phyloP scores from a whole-genome alignment of 768 basidiomycete genomes.

The Gloeopeniophorella convolvens region DNA sequence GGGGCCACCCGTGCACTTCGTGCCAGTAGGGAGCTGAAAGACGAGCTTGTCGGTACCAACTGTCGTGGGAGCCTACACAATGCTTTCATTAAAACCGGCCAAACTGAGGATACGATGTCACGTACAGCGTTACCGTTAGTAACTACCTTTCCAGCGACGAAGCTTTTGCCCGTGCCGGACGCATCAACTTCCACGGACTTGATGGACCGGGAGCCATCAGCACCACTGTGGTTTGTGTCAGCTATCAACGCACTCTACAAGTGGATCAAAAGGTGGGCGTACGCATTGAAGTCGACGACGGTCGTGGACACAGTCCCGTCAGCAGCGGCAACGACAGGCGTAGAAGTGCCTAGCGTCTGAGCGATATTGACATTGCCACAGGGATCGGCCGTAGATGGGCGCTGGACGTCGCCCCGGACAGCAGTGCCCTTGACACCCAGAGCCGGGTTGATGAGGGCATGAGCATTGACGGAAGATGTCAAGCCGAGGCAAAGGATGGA shows the following conservation, averaged over 20 bases:
- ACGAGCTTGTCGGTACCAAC: constrained; percentile 36
- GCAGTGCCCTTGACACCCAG: constrained; percentile 30
- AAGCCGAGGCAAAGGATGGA: constrained; percentile 30
- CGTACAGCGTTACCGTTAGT: constrained; percentile 45
- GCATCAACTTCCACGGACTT: constrained; percentile 38
- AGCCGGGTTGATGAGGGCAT: constrained; percentile 38
- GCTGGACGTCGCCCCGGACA: constrained; percentile 26
- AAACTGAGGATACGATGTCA: no score
- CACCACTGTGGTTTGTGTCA: constrained; percentile 26
- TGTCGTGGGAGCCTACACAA: constrained; percentile 32
- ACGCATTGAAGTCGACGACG: constrained; percentile 44
- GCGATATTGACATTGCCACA: constrained; percentile 42
- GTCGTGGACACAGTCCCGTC: constrained; percentile 38
- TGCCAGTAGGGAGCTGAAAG: constrained; percentile 42
- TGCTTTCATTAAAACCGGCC: background rate
- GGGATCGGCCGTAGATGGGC: constrained; percentile 26
- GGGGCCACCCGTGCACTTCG: constrained; percentile 44
- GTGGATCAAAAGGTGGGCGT: constrained; percentile 11
- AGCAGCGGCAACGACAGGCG: constrained; percentile 22
- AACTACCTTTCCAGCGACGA: constrained; percentile 34
- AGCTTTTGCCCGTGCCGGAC: constrained; percentile 30
- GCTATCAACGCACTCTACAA: background rate
- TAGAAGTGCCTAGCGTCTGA: constrained; percentile 33
- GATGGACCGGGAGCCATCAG: constrained; percentile 44
- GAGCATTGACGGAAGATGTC: constrained; percentile 34